Percentiles rank a stretch among this genome's conserved stretches.
These are phyloP conservation scores for Sarcodon sp. DNA, from an alignment of 768 basidiomycete genomes.

Conservation along the genomic window DNA sequence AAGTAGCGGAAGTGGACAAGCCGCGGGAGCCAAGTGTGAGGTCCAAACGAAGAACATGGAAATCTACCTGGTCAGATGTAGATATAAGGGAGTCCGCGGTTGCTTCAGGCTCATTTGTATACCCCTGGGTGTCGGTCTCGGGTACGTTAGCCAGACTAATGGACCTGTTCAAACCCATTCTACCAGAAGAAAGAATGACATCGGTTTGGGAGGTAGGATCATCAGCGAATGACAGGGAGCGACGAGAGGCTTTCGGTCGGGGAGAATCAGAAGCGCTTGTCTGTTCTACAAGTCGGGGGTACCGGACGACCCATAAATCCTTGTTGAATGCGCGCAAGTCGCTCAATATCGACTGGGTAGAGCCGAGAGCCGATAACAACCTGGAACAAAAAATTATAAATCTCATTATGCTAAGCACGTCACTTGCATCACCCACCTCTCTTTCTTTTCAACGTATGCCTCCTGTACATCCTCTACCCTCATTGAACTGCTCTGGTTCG, in stretches of 20 bases:
- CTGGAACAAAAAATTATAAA: slow-evolving; percentile 22
- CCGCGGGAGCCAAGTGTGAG: slow-evolving; percentile 77
- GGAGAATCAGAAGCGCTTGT: slow-evolving; percentile 13
- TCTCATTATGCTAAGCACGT: not conserved
- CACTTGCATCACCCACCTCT: slow-evolving; percentile 37
- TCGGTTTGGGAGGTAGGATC: slow-evolving; percentile 59
- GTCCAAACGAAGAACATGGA: slow-evolving; percentile 85
- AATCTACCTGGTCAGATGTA: slow-evolving; percentile 38
- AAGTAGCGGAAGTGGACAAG: slow-evolving; percentile 44
- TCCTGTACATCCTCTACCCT: slow-evolving; percentile 66
- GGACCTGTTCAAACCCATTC: slow-evolving; percentile 39
- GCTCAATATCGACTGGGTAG: slow-evolving; percentile 51
- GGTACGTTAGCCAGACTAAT: slow-evolving; percentile 42
- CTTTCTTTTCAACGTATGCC: slow-evolving; percentile 62
- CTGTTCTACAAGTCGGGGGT: slow-evolving; percentile 61
- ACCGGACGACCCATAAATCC: slow-evolving; percentile 78
- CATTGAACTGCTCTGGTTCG: slow-evolving; percentile 18
- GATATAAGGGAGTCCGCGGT: slow-evolving; percentile 20
- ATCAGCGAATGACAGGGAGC: slow-evolving; percentile 77
- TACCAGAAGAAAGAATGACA: slow-evolving; percentile 42
- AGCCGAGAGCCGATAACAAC: slow-evolving; percentile 65
- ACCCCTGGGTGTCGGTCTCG: slow-evolving; percentile 25
- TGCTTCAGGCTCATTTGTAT: slow-evolving; percentile 12
- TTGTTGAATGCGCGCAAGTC: slow-evolving; percentile 76
- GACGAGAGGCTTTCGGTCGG: slow-evolving; percentile 35